Evolutionary conservation across 352 stramenopile species (phyloP), one percentile per base, ranked within the genome.

Genomic region (Globisporangium heterothallicum): DNA sequence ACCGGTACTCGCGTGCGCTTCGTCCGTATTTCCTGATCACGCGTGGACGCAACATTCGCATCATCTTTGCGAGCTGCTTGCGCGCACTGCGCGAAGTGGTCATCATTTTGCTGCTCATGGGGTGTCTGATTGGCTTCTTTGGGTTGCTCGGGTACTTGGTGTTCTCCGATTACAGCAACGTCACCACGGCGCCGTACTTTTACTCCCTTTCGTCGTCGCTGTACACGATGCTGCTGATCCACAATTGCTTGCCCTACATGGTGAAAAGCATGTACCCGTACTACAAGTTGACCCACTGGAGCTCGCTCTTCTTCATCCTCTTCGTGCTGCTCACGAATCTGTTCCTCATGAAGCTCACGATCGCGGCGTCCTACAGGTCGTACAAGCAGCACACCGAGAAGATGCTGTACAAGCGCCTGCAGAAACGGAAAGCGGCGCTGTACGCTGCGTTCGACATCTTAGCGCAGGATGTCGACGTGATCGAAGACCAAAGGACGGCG

Each of bases 361-460:
- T 92, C 47, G 78, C 82, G 53, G 82, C 88, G 19, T 88, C 77
- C 14, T 92, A 90, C 64, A 78, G 81, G 49, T 88, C 77, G 19
- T 92, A 92, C 76, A 88, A 89, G 66, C 74, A 86, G 22, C 83
- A 92, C 66, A 92, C 77, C 1, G 82, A 92, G 50, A 83, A 66
- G 42, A 92, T 90, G 79, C 60, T 92, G 7, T 90, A 80, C 72
- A 92, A 92, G 63, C 74, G 79, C 0, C 61, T 92, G 40, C 79
- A 92, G 64, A 92, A 92, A 60, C 82, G 79, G 41, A 92, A 92
- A 49, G 79, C 81, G 0, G 82, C 82, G 13, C 52, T 92, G 4
- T 86, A 70, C 32, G 81, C 81, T 2, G 82, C 82, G 8, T 92
- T 92, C 35, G 82, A 90, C 19, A 80, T 92, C 34, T 66, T 92